Percentiles rank a stretch among this genome's conserved stretches.
Evolutionary conservation across 1,284 basidiomycete genomes (phyloP).

Genomic region (Phlebopus sp.): DNA sequence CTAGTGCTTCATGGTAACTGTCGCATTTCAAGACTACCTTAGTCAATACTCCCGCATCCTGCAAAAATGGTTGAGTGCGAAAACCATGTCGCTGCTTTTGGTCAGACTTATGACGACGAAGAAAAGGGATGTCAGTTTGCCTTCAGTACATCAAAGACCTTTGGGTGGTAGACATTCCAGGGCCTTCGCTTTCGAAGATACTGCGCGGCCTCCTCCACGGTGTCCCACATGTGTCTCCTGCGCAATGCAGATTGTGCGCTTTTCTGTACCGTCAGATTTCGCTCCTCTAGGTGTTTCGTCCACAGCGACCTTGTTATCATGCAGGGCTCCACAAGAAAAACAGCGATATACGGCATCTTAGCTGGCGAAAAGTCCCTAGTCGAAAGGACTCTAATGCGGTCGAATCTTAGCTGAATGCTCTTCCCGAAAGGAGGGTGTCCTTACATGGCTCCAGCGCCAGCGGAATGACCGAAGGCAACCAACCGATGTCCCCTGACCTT

Average conservation of each 20-base stretch:
- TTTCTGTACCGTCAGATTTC: constrained; percentile 30
- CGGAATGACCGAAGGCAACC: constrained; percentile 44
- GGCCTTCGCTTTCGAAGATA: constrained; percentile 1
- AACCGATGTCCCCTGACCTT: constrained; percentile 37
- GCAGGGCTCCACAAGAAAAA: constrained; percentile 44
- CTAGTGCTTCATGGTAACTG: constrained; percentile 39
- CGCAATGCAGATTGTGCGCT: constrained; percentile 1
- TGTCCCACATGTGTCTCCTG: constrained; percentile 3
- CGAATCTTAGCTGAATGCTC: not conserved
- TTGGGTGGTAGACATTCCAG: constrained; percentile 16
- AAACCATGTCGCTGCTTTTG: constrained; percentile 1
- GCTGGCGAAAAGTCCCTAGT: constrained; percentile 26
- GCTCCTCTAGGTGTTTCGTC: constrained; percentile 34
- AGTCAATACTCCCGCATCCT: not conserved
- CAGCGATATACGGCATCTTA: constrained; percentile 29
- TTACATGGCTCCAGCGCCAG: constrained; percentile 43
- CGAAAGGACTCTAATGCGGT: constrained; percentile 1
- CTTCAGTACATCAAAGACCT: constrained; percentile 14
- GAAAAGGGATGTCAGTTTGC: not conserved
- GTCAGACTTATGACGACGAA: not conserved
- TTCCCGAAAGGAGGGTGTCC: constrained; percentile 22
- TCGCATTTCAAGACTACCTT: constrained; percentile 36
- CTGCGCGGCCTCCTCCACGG: constrained; percentile 1
- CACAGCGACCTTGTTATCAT: constrained; percentile 37
- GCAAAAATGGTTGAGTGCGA: not conserved